Percentiles rank a stretch among this genome's conserved stretches.
Conservation (phyloP, 257 asterid species). For the Rubia yunnanensis region DNA sequence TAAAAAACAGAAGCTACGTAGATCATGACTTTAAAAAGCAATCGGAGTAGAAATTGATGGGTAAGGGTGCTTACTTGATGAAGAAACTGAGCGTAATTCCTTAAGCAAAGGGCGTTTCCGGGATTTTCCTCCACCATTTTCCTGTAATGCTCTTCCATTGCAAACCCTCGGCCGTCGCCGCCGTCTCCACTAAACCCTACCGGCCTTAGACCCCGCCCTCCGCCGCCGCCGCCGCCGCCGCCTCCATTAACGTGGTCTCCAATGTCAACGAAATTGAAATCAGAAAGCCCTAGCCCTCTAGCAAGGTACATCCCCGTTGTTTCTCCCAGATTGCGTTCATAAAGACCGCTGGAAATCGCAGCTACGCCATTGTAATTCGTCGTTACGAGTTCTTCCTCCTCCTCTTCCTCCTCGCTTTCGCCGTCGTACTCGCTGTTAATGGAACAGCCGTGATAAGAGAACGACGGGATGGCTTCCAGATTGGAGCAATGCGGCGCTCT, state of each 20-base stretch:
- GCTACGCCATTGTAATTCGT: constrained; percentile 17
- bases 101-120: constrained; percentile 51
- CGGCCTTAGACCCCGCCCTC: constrained; percentile 36
- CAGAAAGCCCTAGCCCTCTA: constrained; percentile 51
- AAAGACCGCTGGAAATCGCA: constrained; percentile 14
- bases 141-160: constrained; percentile 58
- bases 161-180: constrained; percentile 30
- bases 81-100: constrained; percentile 82
- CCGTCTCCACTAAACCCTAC: constrained; percentile 38
- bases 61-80: constrained; percentile 51
- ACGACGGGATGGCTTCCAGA: constrained; percentile 57
- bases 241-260: constrained; percentile 27
- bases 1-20: too few species aligned
- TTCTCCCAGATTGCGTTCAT: constrained; percentile 15
- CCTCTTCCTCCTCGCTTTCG: constrained; percentile 28
- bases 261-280: constrained; percentile 16
- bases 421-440: constrained; percentile 24
- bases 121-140: constrained; percentile 59
- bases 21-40: too few species aligned
- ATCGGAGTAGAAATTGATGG: too few species aligned
- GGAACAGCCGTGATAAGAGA: constrained; percentile 18
- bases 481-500: constrained; percentile 18
- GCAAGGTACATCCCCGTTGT: constrained; percentile 62
- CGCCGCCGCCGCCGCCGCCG: constrained; percentile 35
- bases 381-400: constrained; percentile 10